Evolutionary conservation across 2,329 filamentous ascomycete genomes (phyloP).

Genomic region (Claviceps quebecensis): DNA sequence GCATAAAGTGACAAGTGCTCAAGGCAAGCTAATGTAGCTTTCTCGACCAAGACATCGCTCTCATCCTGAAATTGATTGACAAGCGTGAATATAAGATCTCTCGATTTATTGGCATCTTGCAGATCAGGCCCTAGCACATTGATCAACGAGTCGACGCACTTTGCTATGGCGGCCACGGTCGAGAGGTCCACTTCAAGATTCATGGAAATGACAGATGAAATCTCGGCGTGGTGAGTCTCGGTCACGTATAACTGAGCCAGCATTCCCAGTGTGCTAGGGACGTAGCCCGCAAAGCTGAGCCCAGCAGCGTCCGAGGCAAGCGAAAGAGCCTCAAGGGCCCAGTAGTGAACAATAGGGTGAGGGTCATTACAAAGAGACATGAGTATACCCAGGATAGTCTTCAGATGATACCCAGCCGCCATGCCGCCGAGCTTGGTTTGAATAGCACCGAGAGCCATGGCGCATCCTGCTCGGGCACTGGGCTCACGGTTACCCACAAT

Average conservation of each 20-base stretch:
- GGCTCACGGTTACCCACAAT: constrained; percentile 91
- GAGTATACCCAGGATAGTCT: constrained; percentile 94
- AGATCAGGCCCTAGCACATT: constrained; percentile 93
- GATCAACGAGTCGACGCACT: constrained; percentile 87
- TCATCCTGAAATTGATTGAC: constrained; percentile 72
- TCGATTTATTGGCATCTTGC: constrained; percentile 81
- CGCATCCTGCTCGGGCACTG: constrained; percentile 83
- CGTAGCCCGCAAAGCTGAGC: constrained; percentile 79
- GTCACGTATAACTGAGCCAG: constrained; percentile 83
- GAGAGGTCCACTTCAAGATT: constrained; percentile 80
- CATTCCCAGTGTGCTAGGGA: constrained; percentile 84
- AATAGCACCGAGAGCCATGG: constrained; percentile 83
- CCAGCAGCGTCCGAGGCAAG: constrained; percentile 84
- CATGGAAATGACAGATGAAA: constrained; percentile 65
- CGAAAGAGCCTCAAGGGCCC: constrained; percentile 80
- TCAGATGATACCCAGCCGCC: constrained; percentile 90
- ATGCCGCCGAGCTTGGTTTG: constrained; percentile 94
- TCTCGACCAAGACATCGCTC: constrained; percentile 53
- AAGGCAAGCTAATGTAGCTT: constrained; percentile 66
- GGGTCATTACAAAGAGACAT: constrained; percentile 95
- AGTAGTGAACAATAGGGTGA: constrained; percentile 90
- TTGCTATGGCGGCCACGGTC: constrained; percentile 68
- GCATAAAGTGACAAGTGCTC: constrained; percentile 91
- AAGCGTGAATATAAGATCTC: constrained; percentile 79
- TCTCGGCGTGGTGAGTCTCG: constrained; percentile 81